Evolutionary conservation across 2,329 filamentous ascomycete species (phyloP).

Genomic region (Penicillium sp.): DNA sequence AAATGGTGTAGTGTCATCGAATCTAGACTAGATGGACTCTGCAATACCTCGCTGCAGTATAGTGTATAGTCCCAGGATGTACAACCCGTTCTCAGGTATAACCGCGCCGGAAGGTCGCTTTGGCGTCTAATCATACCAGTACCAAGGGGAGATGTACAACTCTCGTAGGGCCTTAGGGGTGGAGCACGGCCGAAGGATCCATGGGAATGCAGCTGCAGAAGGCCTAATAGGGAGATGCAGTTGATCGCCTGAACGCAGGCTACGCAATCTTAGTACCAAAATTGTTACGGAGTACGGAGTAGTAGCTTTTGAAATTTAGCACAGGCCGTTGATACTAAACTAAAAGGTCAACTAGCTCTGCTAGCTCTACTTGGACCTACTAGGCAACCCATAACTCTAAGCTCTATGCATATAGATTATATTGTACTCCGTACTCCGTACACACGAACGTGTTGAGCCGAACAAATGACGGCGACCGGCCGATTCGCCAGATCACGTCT

Average conservation of each 20-base stretch:
- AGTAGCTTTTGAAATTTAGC: neutral
- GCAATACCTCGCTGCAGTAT: neutral
- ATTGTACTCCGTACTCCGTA: too few species aligned
- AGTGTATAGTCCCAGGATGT: too few species aligned
- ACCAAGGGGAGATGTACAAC: neutral
- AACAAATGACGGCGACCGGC: conserved; percentile 1
- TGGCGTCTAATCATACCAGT: conserved; percentile 13
- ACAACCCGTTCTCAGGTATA: neutral
- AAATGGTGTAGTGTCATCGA: too few species aligned
- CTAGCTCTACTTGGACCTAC: too few species aligned
- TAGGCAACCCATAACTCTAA: too few species aligned
- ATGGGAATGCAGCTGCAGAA: conserved; percentile 17
- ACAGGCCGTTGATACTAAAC: neutral
- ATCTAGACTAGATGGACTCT: too few species aligned
- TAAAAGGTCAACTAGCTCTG: too few species aligned
- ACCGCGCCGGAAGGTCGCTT: conserved; percentile 20
- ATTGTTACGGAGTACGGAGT: too few species aligned
- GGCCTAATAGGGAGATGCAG: conserved; percentile 18
- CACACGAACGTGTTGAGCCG: neutral
- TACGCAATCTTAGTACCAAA: conserved; percentile 17
- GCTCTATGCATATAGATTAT: too few species aligned
- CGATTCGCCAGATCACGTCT: conserved; percentile 15
- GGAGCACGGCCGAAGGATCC: conserved; percentile 6
- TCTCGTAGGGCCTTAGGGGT: conserved; percentile 1
- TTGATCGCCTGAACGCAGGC: conserved; percentile 9